Evolutionary conservation across 2,329 filamentous ascomycete species (phyloP).

Genomic region (Ophiostoma sp.): DNA sequence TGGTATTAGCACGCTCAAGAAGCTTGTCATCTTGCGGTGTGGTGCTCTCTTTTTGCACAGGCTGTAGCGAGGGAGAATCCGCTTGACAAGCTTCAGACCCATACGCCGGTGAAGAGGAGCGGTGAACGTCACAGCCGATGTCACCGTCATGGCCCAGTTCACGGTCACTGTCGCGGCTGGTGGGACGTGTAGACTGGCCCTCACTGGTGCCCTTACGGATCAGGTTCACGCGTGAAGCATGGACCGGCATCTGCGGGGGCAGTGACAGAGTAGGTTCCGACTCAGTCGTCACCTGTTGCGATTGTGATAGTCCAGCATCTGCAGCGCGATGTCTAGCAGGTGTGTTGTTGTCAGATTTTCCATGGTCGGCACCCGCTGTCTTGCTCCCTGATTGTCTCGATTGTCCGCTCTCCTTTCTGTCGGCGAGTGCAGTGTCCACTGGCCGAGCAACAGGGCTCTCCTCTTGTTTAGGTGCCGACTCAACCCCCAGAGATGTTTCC

Average conservation of each 20-base stretch:
- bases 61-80: no score
- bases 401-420: not conserved
- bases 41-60: not conserved
- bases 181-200: not conserved
- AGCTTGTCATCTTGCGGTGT: not conserved
- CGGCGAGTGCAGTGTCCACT: not conserved
- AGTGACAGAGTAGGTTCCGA: not conserved
- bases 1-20: not conserved
- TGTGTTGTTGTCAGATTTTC: not conserved
- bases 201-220: not conserved
- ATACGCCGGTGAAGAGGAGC: not conserved
- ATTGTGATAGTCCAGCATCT: not conserved
- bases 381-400: not conserved
- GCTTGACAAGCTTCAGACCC: no score
- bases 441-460: not conserved
- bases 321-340: not conserved
- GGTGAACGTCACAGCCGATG: not conserved
- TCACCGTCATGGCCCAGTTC: no score
- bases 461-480: not conserved
- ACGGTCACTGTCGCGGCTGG: not conserved
- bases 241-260: not conserved
- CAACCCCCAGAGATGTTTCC: not conserved
- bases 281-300: not conserved
- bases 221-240: not conserved
- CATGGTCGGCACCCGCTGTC: not conserved